Base-by-base conservation (phyloP, 208 protist genomes). In the Trypanosoma lewisi region DNA sequence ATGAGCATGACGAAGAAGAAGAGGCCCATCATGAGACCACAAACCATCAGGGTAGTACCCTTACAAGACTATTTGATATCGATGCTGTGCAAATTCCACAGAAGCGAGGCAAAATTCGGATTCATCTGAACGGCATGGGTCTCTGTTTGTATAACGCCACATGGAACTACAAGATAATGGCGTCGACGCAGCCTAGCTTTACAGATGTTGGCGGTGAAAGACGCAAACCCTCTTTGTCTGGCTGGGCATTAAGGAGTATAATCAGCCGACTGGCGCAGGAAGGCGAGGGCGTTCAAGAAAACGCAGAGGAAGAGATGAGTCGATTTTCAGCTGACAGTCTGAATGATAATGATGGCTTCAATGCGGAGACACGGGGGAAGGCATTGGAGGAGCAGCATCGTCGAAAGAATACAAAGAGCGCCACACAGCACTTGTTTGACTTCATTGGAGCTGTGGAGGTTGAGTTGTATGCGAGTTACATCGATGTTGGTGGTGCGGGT, bases 71-170 rank as follows among this genome's bases (percentile, higher is more conserved):
- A 36, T 87, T 87, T 45, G 82, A 93, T 65, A 57, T 70, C 21
- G 75, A 59, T 37, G 58, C 81, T 19, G 81, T 93, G 36, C 63
- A 67, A 23, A 77, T 95, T 44, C 80, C 72, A 33, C 75, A 81
- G 31, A 62, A 66, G n/a, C 71, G 77, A 2, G 86, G 89, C 4
- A 73, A 78, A 23, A 63, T 82, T 39, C 82, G 82, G 52, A 50
- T 96, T 14, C 90, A 96, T 73, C 61, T 96, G 1, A 96, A 96
- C 61, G 90, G 90, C 28, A 73, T 93, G 73, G 73, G 80, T 0
- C 28, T 92, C 4, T 86, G 78, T 47, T 44, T 96, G 2, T 96
- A 85, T 70, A 95, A 95, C 67, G 84, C 89, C 11, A 93, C 89
- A 0, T 77, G 80, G 25, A 93, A 89, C 63, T 95, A 95, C 54